A percentile compares a stretch with the other conserved stretches of the same genome.
Conservation (phyloP, 192 early-diverging fungal genomes). For the Lunasporangiospora selenospora region DNA sequence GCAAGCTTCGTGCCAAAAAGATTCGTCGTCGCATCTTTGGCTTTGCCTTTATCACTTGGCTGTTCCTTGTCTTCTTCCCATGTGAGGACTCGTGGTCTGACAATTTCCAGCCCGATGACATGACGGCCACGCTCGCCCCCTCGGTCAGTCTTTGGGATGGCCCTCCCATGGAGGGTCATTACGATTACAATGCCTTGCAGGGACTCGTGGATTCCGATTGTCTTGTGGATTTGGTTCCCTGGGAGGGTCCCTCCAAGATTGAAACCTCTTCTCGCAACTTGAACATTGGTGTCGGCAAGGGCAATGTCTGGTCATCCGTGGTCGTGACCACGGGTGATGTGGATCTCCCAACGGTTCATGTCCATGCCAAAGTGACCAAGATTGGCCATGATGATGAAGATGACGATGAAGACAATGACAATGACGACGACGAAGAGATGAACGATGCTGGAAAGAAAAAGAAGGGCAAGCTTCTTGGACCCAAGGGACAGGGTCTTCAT, state of each 20-base stretch:
- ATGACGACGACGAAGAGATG: conserved; percentile 14
- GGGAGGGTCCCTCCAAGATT: conserved; percentile 11
- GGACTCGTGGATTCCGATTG: neutral
- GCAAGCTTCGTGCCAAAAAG: no score
- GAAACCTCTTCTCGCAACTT: conserved; percentile 1
- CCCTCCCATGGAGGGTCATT: no score
- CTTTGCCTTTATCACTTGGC: no score
- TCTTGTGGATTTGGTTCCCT: conserved; percentile 16
- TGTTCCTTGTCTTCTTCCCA: no score
- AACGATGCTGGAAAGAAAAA: neutral
- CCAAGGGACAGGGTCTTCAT: no score
- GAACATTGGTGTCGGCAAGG: conserved; percentile 25
- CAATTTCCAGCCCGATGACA: no score
- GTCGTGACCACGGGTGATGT: conserved; percentile 18
- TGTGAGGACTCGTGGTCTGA: no score
- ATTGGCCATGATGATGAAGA: neutral
- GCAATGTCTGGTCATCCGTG: conserved; percentile 15
- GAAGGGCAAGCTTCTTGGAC: no score
- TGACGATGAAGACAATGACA: conserved; percentile 11
- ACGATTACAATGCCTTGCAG: no score
- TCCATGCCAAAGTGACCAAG: conserved; percentile 36
- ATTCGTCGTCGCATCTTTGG: no score
- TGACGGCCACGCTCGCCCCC: no score
- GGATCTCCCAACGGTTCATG: conserved; percentile 2
- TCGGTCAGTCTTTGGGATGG: no score